Evolutionary conservation across 2,329 filamentous ascomycete species (phyloP), one percentile per base, ranked within the genome.

Genomic region (Trichoderma polysporum): DNA sequence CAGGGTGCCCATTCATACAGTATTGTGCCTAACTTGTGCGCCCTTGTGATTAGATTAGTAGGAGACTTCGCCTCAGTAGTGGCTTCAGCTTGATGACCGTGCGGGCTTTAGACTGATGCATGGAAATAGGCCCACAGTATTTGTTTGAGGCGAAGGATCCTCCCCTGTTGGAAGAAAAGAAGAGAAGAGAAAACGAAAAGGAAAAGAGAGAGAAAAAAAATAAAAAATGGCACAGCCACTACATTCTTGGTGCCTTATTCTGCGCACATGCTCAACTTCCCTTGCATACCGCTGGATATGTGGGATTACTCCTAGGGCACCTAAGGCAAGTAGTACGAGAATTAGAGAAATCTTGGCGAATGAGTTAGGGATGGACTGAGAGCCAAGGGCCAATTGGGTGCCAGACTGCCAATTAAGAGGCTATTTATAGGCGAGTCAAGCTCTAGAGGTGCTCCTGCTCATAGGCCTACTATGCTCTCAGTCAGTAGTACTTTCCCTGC

Each of bases 381-480:
- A 17, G 41, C 41, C 41, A 45, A 45, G 41, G 13, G 39, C 56
- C 56, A 47, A 41, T 47, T 59, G 56, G n/a, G 22, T 19, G 27
- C 27, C 41, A 45, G 37, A 12, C 37, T 47, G 37, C 39, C 37
- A 19, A 33, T 27, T 1, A 3, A 4, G 17, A 37, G 10, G 47
- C 47, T 61, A 61, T 61, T 52, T 61, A 61, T 61, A 61, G 58
- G 22, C 19, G 45, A 61, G 22, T 52, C 33, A 25, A 61, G 25
- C 37, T 27, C 33, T 52, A 29, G 41, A 61, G 53, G 39, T 15
- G 53, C 35, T 57, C 27, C 53, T 22, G 41, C n/a, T 45, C 12
- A 19, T 22, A 22, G n/a, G n/a, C n/a, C n/a, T n/a, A n/a, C n/a
- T n/a, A n/a, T n/a, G n/a, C n/a, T n/a, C n/a, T n/a, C n/a, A n/a